Conservation (phyloP, 768 basidiomycete genomes). For the Tylopilus rubrobrunneus region DNA sequence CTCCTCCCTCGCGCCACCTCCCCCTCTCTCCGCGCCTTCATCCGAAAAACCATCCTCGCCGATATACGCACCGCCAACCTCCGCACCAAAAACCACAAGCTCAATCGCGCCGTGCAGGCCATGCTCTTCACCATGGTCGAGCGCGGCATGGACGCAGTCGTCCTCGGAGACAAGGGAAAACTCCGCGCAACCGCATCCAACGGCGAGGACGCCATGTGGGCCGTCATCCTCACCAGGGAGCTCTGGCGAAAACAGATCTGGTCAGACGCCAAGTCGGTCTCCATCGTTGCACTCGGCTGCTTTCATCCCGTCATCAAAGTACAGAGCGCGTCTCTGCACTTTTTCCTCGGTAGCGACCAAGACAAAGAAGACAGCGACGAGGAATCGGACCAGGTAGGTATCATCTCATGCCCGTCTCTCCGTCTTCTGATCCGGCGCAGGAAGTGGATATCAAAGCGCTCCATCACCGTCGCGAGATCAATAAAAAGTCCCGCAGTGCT, state of each 20-base stretch:
- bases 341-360: constrained; percentile 90
- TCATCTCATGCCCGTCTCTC: not conserved
- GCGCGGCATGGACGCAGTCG: constrained; percentile 79
- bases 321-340: constrained; percentile 90
- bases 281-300: constrained; percentile 87
- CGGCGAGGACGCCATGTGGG: constrained; percentile 95
- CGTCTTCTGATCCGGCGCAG: constrained; percentile 29
- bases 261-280: constrained; percentile 89
- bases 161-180: constrained; percentile 82
- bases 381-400: constrained; percentile 49
- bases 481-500: constrained; percentile 84
- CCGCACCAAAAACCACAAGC: constrained; percentile 87
- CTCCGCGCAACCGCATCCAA: constrained; percentile 42
- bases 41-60: constrained; percentile 89
- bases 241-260: constrained; percentile 93
- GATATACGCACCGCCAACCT: constrained; percentile 91
- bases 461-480: constrained; percentile 85
- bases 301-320: constrained; percentile 94
- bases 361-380: constrained; percentile 70
- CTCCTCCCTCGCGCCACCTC: constrained; percentile 93
- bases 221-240: constrained; percentile 88
- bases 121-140: constrained; percentile 97
- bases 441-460: constrained; percentile 66
- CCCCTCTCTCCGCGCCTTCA: constrained; percentile 73
- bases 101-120: constrained; percentile 93